Evolutionary conservation across 2,329 filamentous ascomycete species (phyloP).

Genomic region (Dichotomopilus funicola): DNA sequence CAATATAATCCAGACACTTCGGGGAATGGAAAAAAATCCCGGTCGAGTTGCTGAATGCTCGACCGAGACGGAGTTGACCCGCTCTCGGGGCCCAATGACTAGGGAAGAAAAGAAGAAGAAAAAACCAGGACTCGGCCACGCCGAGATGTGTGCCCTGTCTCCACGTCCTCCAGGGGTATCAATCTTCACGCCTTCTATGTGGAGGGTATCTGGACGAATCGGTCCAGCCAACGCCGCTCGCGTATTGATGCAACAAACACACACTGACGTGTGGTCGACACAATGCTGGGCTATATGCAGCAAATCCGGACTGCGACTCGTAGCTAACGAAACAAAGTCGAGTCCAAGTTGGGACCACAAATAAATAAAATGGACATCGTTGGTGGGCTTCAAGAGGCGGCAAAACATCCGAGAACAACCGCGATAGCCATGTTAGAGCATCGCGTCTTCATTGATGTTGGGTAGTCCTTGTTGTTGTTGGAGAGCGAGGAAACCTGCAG

Average conservation of each 20-base stretch:
- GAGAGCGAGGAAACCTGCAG: slow-evolving; percentile 22
- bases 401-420: not conserved
- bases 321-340: not conserved
- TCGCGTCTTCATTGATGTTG: slow-evolving; percentile 40
- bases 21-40: too few species aligned
- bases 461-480: slow-evolving; percentile 29
- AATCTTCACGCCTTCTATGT: slow-evolving; percentile 19
- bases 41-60: too few species aligned
- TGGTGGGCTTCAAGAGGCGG: not conserved
- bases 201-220: slow-evolving; percentile 20
- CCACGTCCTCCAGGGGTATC: slow-evolving; percentile 11
- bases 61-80: too few species aligned
- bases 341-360: not conserved
- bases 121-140: too few species aligned
- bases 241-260: slow-evolving; percentile 17
- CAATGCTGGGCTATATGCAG: slow-evolving; percentile 22
- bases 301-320: slow-evolving; percentile 15
- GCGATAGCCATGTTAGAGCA: slow-evolving; percentile 21
- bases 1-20: too few species aligned
- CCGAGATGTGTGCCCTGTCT: too few species aligned
- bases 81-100: too few species aligned
- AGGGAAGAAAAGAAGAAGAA: too few species aligned
- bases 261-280: slow-evolving; percentile 6
- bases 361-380: too few species aligned
- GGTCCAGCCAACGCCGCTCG: slow-evolving; percentile 15